Evolutionary conservation across 192 early-diverging fungal species (phyloP), one percentile per base, ranked within the genome.

Genomic region (Funneliformis geosporum): DNA sequence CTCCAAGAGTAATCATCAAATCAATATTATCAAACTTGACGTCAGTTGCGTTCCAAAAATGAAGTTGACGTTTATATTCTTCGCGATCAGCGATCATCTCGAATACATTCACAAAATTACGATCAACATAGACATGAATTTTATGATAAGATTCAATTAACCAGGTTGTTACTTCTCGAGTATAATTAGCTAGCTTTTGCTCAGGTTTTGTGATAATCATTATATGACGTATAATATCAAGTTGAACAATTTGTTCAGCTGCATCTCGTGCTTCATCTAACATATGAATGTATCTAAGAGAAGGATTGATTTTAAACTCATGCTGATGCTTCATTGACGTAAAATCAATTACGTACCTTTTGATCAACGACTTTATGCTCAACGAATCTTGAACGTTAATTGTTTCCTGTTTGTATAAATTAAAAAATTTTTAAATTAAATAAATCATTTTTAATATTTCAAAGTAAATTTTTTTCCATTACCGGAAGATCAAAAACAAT

Each of bases 1-100:
- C 97, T 50, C 96, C 96, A 66, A 98, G 86, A 0, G 83, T 80
- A 9, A 84, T 65, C 4, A 76, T 81, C 1, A 84, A 76, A 55
- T 84, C 80, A 38, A 84, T 84, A 38, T 80, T 42, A 82, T 55
- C 18, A 18, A 1, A 18, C 0, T 44, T 44, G 39, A 60, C 75
- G 0, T 82, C 33, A 27, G 75, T 78, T 28, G 80, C 76, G 0
- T 72, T 23, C 80, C 80, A 84, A 46, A 59, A 27, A 9, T 79
- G 83, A 46, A 80, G 40, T 16, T 67, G 46, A 14, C 66, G 64
- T 18, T 82, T 5, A 9, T 78, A 77, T n/a, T 82, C 66, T 39
- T 80, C 18, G 27, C 80, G 81, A 33, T 75, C 80, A 75, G 82
- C 82, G 8, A 81, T 74, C 50, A 21, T 11, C 14, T 55, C 50